phyloP scores from a whole-genome alignment of 2,329 filamentous ascomycete species.

The Sclerotinia nivalis region DNA sequence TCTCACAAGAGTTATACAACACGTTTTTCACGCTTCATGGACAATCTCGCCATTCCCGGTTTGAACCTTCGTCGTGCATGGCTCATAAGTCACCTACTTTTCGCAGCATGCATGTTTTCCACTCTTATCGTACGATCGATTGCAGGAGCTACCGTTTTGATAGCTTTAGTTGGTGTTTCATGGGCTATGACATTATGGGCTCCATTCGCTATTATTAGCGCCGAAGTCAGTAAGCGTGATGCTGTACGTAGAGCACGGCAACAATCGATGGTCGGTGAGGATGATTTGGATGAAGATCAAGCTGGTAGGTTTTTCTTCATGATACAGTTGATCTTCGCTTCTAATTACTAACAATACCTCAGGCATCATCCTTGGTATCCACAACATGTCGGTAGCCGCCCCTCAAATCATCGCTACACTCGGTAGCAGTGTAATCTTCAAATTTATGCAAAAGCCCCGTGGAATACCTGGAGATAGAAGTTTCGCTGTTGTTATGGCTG shows the following conservation, averaged over 20 bases:
- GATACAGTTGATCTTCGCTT: background rate
- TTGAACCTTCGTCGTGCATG: slow-evolving; percentile 87
- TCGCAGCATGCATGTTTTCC: slow-evolving; percentile 76
- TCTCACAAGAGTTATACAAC: slow-evolving; percentile 38
- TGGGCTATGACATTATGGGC: slow-evolving; percentile 96
- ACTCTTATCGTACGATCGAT: slow-evolving; percentile 77
- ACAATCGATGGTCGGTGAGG: slow-evolving; percentile 21
- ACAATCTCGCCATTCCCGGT: slow-evolving; percentile 71
- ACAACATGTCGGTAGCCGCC: slow-evolving; percentile 91
- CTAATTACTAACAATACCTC: background rate
- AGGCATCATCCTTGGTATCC: slow-evolving; percentile 85
- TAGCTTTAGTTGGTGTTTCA: slow-evolving; percentile 81
- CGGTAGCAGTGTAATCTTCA: slow-evolving; percentile 81
- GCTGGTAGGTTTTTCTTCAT: slow-evolving; percentile 17
- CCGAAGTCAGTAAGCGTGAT: slow-evolving; percentile 84
- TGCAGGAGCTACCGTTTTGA: slow-evolving; percentile 70
- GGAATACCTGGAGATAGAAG: slow-evolving; percentile 83
- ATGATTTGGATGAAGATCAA: slow-evolving; percentile 29
- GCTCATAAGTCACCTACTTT: slow-evolving; percentile 83
- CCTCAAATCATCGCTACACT: slow-evolving; percentile 91
- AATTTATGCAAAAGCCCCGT: slow-evolving; percentile 80
- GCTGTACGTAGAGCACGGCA: slow-evolving; percentile 56
- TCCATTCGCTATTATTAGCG: slow-evolving; percentile 91
- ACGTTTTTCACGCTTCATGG: slow-evolving; percentile 47
- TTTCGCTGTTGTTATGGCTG: slow-evolving; percentile 81